Conservation (phyloP, 2,329 filamentous ascomycete genomes). For the Trichoderma atrobrunneum region DNA sequence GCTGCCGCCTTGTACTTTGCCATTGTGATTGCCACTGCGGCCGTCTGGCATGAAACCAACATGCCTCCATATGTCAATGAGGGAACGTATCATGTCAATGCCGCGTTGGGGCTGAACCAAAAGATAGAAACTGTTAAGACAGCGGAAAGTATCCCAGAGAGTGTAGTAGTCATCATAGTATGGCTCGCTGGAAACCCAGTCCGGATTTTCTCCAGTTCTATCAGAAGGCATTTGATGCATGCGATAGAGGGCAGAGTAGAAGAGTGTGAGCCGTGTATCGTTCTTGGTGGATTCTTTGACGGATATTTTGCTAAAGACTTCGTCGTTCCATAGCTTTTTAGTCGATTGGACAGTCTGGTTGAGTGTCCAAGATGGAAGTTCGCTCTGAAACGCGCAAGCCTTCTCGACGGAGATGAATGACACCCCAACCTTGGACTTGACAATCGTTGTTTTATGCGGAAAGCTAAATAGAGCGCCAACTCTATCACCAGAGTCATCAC, state of each 20-base stretch:
- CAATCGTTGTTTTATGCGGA: slow-evolving; percentile 30
- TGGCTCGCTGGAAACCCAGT: slow-evolving; percentile 52
- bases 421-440: slow-evolving; percentile 51
- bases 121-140: slow-evolving; percentile 26
- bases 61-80: slow-evolving; percentile 58
- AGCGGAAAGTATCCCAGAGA: slow-evolving; percentile 55
- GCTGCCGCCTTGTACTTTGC: slow-evolving; percentile 56
- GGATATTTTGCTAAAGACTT: slow-evolving; percentile 44
- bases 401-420: slow-evolving; percentile 49
- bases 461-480: slow-evolving; percentile 53
- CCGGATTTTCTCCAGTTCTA: slow-evolving; percentile 56
- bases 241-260: slow-evolving; percentile 60
- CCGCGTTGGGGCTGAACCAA: slow-evolving; percentile 11
- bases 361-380: slow-evolving; percentile 43
- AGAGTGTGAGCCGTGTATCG: slow-evolving; percentile 45
- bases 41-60: slow-evolving; percentile 54
- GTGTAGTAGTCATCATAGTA: slow-evolving; percentile 62
- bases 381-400: slow-evolving; percentile 47
- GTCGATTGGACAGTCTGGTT: slow-evolving; percentile 39
- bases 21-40: slow-evolving; percentile 56
- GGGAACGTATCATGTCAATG: slow-evolving; percentile 39
- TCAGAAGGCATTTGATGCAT: slow-evolving; percentile 62
- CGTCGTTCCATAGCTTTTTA: slow-evolving; percentile 42
- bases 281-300: slow-evolving; percentile 38
- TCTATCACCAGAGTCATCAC: slow-evolving; percentile 50